Base-by-base conservation (phyloP, 352 stramenopile species). In the Plasmopara viticola region DNA sequence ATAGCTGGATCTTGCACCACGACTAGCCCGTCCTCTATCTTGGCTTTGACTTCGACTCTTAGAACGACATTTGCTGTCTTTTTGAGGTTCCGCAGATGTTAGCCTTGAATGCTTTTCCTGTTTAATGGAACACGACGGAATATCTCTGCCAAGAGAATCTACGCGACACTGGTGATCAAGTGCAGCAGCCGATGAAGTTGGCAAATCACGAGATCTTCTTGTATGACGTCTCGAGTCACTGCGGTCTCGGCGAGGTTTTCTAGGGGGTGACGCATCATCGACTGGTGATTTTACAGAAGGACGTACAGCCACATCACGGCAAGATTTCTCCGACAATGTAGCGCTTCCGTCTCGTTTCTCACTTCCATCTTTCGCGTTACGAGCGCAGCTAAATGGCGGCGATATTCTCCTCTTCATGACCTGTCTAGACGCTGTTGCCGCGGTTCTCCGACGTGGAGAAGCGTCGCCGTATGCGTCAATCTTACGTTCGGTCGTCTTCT, bases 81-180 rank as follows among this genome's bases (percentile, higher is more conserved):
- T 35, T 25, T 31, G 25, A 13, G 53, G 39, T 28, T 52, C 20
- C 18, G 14, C 51, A 13, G 50, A 61, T 4, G 30, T 9, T 28
- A 49, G 57, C 25, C 14, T 13, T 47, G 47, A 53, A 5, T 39
- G 47, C 28, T 39, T 45, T 37, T 60, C 13, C 47, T 31, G 63
- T 33, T 17, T 38, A 39, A 38, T 57, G 15, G 43, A 51, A 38
- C 34, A 44, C 39, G 44, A 33, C 18, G 51, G 51, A 6, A 72
- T 56, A 33, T 72, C 63, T 29, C 63, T 46, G 10, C 63, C 63
- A 44, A 72, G 59, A 25, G 63, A 72, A 41, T 72, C 63, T 7
- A 68, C 60, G 2, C 59, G 59, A 8, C 48, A 51, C 14, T 68
- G 43, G 29, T 54, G 47, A 48, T 65, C 54, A 43, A 15, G 33